phyloP scores from a whole-genome alignment of 1,139 yeast genomes.

The Taiozyma onychis region DNA sequence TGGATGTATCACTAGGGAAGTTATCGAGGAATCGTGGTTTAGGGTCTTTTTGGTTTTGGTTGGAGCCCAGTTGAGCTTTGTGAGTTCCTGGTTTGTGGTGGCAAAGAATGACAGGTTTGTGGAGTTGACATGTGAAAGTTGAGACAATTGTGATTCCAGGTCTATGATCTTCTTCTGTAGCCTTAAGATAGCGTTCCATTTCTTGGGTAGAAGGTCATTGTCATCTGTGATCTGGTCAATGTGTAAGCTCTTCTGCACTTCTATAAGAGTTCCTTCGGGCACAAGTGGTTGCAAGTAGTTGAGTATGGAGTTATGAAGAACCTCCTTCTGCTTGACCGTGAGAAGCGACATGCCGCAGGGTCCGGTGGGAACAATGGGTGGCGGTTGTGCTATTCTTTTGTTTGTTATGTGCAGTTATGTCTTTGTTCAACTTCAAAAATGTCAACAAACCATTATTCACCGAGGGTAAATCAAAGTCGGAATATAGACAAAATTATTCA shows the following conservation, averaged over 20 bases:
- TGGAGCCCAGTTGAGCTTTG: slow-evolving; percentile 67
- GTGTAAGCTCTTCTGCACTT: slow-evolving; percentile 14
- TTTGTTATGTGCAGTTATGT: background rate
- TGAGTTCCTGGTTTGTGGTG: slow-evolving; percentile 10
- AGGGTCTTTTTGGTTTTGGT: slow-evolving; percentile 43
- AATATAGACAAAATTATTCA: background rate
- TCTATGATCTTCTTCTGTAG: slow-evolving; percentile 73
- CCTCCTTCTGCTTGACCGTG: slow-evolving; percentile 45
- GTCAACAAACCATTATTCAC: background rate
- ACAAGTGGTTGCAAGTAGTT: slow-evolving; percentile 43
- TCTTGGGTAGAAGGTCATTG: slow-evolving; percentile 58
- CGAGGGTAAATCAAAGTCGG: background rate
- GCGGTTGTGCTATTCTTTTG: background rate
- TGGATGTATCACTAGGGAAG: slow-evolving; percentile 70
- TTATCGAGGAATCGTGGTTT: slow-evolving; percentile 57
- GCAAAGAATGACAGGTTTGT: slow-evolving; percentile 14
- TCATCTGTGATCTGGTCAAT: slow-evolving; percentile 19
- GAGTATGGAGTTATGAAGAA: slow-evolving; percentile 49
- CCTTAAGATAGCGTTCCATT: slow-evolving; percentile 84
- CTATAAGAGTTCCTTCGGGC: slow-evolving; percentile 10
- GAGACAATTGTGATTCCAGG: slow-evolving; percentile 29
- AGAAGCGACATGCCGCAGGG: slow-evolving; percentile 28
- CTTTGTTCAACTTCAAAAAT: background rate
- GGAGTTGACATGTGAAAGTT: slow-evolving; percentile 11
- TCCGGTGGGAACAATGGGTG: background rate